phyloP scores from a whole-genome alignment of 2,329 filamentous ascomycete genomes.

The Fusarium staphyleae region DNA sequence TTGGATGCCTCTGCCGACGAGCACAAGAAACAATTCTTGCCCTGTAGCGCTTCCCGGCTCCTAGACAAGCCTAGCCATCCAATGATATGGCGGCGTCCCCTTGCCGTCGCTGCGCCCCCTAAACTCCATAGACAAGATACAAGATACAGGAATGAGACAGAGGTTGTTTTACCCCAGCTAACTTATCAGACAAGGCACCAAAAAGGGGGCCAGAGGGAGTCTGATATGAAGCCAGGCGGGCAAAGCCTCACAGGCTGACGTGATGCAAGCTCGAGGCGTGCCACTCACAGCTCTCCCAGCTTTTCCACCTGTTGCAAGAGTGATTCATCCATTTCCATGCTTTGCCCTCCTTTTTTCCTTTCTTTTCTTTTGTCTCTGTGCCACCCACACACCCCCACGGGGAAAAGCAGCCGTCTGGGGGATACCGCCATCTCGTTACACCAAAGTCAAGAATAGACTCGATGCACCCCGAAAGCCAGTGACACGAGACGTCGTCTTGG shows the following conservation, averaged over 20 bases:
- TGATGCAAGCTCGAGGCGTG: slow-evolving; percentile 27
- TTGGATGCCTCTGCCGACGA: slow-evolving; percentile 4
- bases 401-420: slow-evolving; percentile 19
- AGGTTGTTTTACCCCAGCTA: slow-evolving; percentile 5
- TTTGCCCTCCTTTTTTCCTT: not conserved
- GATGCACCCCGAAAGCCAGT: slow-evolving; percentile 13
- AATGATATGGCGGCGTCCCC: slow-evolving; percentile 19
- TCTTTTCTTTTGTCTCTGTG: slow-evolving; percentile 23
- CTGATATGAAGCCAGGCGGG: not conserved
- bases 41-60: not conserved
- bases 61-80: slow-evolving; percentile 9
- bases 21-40: slow-evolving; percentile 3
- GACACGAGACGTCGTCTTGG: slow-evolving; percentile 4
- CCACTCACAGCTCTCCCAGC: slow-evolving; percentile 7
- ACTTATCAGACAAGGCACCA: slow-evolving; percentile 5
- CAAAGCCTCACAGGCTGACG: slow-evolving; percentile 27
- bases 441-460: slow-evolving; percentile 19
- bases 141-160: not conserved
- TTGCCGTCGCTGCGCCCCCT: slow-evolving; percentile 26
- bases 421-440: slow-evolving; percentile 15
- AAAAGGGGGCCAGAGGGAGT: not conserved
- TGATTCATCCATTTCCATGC: not conserved
- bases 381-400: slow-evolving; percentile 27
- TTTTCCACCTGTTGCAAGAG: not conserved
- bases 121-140: not conserved